Conservation (phyloP, 2,329 filamentous ascomycete genomes). For the Rasamsonia emersonii region DNA sequence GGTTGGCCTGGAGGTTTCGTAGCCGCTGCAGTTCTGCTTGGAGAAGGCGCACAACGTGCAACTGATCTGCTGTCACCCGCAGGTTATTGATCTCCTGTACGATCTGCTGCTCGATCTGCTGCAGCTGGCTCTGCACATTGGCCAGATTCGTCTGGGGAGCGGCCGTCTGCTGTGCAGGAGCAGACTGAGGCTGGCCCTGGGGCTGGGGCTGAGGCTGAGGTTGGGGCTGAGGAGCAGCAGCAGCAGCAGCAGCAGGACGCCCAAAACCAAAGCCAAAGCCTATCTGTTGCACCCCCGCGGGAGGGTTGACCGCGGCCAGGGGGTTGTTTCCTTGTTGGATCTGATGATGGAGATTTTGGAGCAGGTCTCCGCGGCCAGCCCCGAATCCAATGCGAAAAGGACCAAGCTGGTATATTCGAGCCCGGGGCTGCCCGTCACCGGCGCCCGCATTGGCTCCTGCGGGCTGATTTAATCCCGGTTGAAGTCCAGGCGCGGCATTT, state of each 20-base stretch:
- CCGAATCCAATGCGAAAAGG: constrained; percentile 65
- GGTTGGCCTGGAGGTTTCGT: constrained; percentile 40
- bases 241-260: constrained; percentile 20
- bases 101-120: constrained; percentile 60
- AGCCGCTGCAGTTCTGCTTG: constrained; percentile 60
- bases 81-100: constrained; percentile 58
- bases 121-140: constrained; percentile 51
- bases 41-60: constrained; percentile 59
- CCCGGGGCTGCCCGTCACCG: constrained; percentile 35
- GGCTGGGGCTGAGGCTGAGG: constrained; percentile 6
- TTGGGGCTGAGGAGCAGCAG: background rate
- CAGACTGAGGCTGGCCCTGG: constrained; percentile 7
- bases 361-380: constrained; percentile 50
- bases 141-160: constrained; percentile 15
- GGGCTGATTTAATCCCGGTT: constrained; percentile 28
- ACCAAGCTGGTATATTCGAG: constrained; percentile 62
- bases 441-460: constrained; percentile 30
- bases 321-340: constrained; percentile 44
- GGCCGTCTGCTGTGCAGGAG: constrained; percentile 11
- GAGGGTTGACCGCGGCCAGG: constrained; percentile 20
- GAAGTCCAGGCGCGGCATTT: constrained; percentile 16
- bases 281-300: constrained; percentile 28
- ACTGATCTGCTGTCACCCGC: constrained; percentile 56
- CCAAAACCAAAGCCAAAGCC: constrained; percentile 29
- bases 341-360: constrained; percentile 59